A percentile compares a stretch with the other conserved stretches of the same genome.
Evolutionary conservation across 1,139 yeast species (phyloP).

Genomic region (Wickerhamomyces sp.): DNA sequence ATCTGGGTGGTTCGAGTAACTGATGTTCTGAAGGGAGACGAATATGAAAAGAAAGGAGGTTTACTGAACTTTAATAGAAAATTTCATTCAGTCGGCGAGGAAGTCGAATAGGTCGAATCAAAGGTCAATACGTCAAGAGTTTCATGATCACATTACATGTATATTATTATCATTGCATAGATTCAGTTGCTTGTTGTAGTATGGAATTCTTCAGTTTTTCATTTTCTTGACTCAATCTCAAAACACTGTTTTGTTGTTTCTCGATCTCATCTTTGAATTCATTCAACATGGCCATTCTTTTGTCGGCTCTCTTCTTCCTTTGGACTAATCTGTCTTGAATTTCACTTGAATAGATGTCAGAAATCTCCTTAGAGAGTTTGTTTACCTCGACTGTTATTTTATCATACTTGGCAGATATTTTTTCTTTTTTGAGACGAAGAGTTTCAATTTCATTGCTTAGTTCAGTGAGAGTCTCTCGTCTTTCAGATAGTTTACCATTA

Average conservation of each 20-base stretch:
- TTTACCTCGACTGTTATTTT: slow-evolving; percentile 26
- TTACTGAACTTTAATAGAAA: slow-evolving; percentile 58
- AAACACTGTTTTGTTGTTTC: slow-evolving; percentile 16
- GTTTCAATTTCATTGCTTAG: slow-evolving; percentile 31
- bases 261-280: slow-evolving; percentile 25
- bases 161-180: background rate
- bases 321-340: slow-evolving; percentile 24
- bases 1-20: slow-evolving; percentile 76
- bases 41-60: slow-evolving; percentile 28
- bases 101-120: background rate
- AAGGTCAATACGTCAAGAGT: too few relatives aligned
- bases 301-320: slow-evolving; percentile 27
- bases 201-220: slow-evolving; percentile 2
- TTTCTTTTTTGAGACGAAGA: slow-evolving; percentile 32
- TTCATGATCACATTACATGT: too few relatives aligned
- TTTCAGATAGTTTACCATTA: slow-evolving; percentile 18
- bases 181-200: background rate
- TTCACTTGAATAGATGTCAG: slow-evolving; percentile 26
- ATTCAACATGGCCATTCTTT: slow-evolving; percentile 20
- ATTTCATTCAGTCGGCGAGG: slow-evolving; percentile 47
- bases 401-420: slow-evolving; percentile 27
- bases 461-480: slow-evolving; percentile 22
- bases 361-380: slow-evolving; percentile 28
- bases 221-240: slow-evolving; percentile 8
- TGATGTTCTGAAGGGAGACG: slow-evolving; percentile 39